These are phyloP conservation scores for Chaetomium strumarium DNA, from an alignment of 2,329 filamentous ascomycete species.

Conservation along the genomic window DNA sequence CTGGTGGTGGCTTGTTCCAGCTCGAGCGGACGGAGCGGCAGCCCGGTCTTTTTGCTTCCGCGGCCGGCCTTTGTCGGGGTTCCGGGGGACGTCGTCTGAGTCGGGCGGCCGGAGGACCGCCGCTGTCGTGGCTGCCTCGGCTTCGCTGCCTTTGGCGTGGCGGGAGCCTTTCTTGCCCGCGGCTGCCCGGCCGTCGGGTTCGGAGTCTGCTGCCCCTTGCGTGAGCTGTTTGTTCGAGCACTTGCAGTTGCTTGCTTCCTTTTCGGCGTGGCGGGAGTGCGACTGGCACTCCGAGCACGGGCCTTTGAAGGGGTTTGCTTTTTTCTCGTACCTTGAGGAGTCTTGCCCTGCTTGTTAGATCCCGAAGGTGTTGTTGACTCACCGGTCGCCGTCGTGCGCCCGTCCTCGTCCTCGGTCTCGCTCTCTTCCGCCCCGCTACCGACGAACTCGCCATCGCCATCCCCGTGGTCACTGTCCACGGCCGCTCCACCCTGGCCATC, in stretches of 20 bases:
- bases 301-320: slow-evolving; percentile 9
- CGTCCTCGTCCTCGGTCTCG: slow-evolving; percentile 24
- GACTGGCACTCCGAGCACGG: slow-evolving; percentile 8
- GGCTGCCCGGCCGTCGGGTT: slow-evolving; percentile 2
- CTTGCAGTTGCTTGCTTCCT: slow-evolving; percentile 1
- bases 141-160: slow-evolving; percentile 6
- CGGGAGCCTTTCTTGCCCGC: slow-evolving; percentile 8
- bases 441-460: slow-evolving; percentile 27
- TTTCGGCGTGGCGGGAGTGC: slow-evolving; percentile 15
- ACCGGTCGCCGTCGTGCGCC: slow-evolving; percentile 12
- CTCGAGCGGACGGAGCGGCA: slow-evolving; percentile 1
- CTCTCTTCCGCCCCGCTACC: slow-evolving; percentile 24
- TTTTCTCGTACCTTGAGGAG: slow-evolving; percentile 24
- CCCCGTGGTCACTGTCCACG: slow-evolving; percentile 22
- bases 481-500: slow-evolving; percentile 20
- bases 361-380: slow-evolving; percentile 12
- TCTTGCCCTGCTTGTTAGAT: slow-evolving; percentile 19
- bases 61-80: background rate
- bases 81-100: background rate
- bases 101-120: slow-evolving; percentile 6
- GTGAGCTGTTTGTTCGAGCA: slow-evolving; percentile 20
- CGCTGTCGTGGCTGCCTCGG: background rate
- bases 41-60: slow-evolving; percentile 1
- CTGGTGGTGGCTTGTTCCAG: slow-evolving; percentile 1
- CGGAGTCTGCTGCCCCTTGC: slow-evolving; percentile 15